Percentiles rank a stretch among this genome's conserved stretches.
phyloP scores from a whole-genome alignment of 2,329 filamentous ascomycete species.

The Diplodia scrobiculata region DNA sequence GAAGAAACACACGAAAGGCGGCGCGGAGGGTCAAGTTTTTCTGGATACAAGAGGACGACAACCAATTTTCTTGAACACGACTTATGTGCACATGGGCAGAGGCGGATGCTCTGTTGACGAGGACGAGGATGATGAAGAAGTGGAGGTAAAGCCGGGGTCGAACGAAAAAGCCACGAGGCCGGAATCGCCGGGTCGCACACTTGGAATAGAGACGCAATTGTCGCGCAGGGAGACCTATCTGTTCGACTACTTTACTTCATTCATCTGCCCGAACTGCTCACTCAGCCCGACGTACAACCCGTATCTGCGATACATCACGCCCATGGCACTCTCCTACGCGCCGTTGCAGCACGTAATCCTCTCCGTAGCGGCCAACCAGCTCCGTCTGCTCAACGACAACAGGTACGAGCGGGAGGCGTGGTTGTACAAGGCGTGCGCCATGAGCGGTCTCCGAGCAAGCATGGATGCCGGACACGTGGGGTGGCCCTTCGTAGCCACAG shows the following conservation, averaged over 20 bases:
- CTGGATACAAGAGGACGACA: conserved; percentile 36
- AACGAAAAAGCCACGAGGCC: neutral
- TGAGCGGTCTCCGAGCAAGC: conserved; percentile 35
- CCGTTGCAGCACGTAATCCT: conserved; percentile 37
- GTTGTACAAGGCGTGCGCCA: conserved; percentile 36
- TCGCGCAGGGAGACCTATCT: conserved; percentile 28
- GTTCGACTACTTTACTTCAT: conserved; percentile 37
- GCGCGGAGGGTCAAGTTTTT: conserved; percentile 29
- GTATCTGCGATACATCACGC: conserved; percentile 37
- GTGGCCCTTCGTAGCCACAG: conserved; percentile 37
- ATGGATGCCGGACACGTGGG: conserved; percentile 32
- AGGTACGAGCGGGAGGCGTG: conserved; percentile 35
- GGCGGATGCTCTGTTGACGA: neutral
- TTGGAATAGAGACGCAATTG: neutral
- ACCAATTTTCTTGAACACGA: conserved; percentile 36
- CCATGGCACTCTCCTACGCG: conserved; percentile 34
- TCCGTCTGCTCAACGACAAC: conserved; percentile 35
- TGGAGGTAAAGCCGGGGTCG: neutral
- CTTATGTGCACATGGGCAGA: conserved; percentile 32
- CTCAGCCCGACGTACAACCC: conserved; percentile 38
- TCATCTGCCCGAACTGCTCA: conserved; percentile 40
- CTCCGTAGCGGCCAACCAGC: conserved; percentile 39
- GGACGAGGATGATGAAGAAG: neutral
- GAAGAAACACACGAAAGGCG: neutral
- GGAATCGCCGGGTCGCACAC: neutral